Evolutionary conservation across 331 rosid species (phyloP).

Genomic region (Pyracantha coccinea): DNA sequence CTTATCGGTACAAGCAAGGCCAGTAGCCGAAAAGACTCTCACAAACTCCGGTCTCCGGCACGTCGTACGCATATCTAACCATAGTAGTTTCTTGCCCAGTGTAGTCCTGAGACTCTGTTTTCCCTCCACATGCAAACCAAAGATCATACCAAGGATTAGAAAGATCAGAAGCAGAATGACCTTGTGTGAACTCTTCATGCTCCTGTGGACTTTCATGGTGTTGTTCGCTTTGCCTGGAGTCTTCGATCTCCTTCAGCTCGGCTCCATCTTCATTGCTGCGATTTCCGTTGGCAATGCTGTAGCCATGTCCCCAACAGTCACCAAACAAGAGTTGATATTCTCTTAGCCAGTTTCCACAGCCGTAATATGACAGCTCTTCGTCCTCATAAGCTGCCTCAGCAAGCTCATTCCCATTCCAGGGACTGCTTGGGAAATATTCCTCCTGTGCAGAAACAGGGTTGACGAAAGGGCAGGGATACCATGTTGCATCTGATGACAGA

Average conservation of each 20-base stretch:
- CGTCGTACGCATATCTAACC: neutral
- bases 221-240: neutral
- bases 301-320: conserved; percentile 9
- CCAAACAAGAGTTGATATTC: neutral
- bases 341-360: conserved; percentile 2
- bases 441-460: conserved; percentile 3
- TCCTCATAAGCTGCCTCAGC: conserved; percentile 11
- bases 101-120: neutral
- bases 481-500: conserved; percentile 1
- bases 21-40: conserved; percentile 30
- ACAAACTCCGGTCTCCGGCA: conserved; percentile 11
- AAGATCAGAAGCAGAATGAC: conserved; percentile 8
- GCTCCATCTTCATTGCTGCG: conserved; percentile 1
- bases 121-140: conserved; percentile 14
- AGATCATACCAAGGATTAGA: conserved; percentile 11
- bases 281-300: conserved; percentile 8
- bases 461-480: conserved; percentile 6
- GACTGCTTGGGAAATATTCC: neutral
- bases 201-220: neutral
- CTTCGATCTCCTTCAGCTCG: neutral
- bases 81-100: conserved; percentile 5
- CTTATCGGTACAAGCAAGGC: conserved; percentile 25
- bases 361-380: neutral
- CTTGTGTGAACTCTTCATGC: conserved; percentile 6
- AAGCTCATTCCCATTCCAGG: conserved; percentile 10